Evolutionary conservation across 2,329 filamentous ascomycete species (phyloP).

Genomic region (Berkeleyomyces rouxiae): DNA sequence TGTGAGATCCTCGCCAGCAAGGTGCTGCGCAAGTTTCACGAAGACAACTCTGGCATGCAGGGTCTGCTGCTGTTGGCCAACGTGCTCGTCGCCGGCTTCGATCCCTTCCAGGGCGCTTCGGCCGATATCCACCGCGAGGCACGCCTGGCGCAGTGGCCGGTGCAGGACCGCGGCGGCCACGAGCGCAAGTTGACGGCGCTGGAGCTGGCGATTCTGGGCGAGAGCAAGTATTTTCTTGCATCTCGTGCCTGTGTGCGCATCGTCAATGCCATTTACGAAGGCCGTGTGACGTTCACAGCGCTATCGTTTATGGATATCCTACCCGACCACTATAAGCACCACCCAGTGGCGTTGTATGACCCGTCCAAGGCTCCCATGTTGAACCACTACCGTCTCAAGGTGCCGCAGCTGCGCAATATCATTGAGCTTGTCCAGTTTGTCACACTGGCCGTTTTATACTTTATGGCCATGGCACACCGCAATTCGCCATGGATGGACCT

Average conservation of each 20-base stretch:
- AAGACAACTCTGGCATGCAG: conserved; percentile 44
- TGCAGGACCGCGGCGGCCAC: conserved; percentile 22
- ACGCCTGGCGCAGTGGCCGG: conserved; percentile 24
- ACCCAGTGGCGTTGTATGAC: conserved; percentile 53
- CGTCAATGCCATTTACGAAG: conserved; percentile 52
- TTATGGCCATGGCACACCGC: conserved; percentile 45
- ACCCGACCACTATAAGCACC: conserved; percentile 56
- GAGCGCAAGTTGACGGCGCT: conserved; percentile 47
- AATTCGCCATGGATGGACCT: conserved; percentile 26
- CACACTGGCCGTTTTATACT: conserved; percentile 44
- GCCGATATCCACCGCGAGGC: conserved; percentile 31
- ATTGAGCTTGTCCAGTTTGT: conserved; percentile 50
- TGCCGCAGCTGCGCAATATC: conserved; percentile 48
- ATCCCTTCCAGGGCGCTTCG: conserved; percentile 13
- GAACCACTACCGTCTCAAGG: conserved; percentile 56
- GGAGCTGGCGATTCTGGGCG: conserved; percentile 55
- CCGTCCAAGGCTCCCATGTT: conserved; percentile 47
- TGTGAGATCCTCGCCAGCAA: conserved; percentile 54
- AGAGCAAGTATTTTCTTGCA: conserved; percentile 50
- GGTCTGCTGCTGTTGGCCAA: conserved; percentile 50
- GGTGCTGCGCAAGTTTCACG: conserved; percentile 49
- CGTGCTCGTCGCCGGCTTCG: conserved; percentile 23
- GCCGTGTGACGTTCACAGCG: conserved; percentile 53
- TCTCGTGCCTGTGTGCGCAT: conserved; percentile 52
- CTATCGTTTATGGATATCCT: conserved; percentile 55